Conservation (phyloP, 2,329 filamentous ascomycete species). For the Dactylellina leptospora region DNA sequence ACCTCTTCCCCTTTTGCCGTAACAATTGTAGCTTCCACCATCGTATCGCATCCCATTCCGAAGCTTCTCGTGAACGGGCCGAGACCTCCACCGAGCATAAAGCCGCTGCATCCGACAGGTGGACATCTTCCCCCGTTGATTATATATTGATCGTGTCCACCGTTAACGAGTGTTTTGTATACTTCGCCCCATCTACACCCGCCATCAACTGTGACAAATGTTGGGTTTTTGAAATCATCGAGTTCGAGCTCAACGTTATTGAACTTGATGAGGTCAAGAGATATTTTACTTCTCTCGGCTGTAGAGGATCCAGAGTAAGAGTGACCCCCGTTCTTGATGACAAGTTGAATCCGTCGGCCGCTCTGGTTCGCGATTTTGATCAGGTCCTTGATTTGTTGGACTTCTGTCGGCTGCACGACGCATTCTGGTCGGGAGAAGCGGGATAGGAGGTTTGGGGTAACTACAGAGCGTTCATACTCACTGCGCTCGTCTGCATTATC, state of each 20-base stretch:
- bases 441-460: constrained; percentile 57
- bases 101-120: constrained; percentile 61
- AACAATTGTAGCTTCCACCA: constrained; percentile 60
- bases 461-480: constrained; percentile 57
- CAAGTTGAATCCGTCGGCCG: constrained; percentile 44
- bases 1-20: constrained; percentile 57
- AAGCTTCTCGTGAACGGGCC: constrained; percentile 59
- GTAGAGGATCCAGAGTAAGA: constrained; percentile 59
- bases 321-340: constrained; percentile 59
- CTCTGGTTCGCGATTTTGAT: constrained; percentile 39
- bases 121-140: constrained; percentile 60
- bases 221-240: not conserved
- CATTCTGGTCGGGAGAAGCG: constrained; percentile 56
- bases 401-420: constrained; percentile 55
- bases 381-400: constrained; percentile 51
- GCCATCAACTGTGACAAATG: constrained; percentile 56
- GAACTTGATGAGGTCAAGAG: constrained; percentile 58
- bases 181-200: constrained; percentile 59
- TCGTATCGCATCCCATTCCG: constrained; percentile 60
- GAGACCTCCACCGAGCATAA: constrained; percentile 61
- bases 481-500: not conserved
- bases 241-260: constrained; percentile 57
- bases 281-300: constrained; percentile 56
- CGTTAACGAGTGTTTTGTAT: constrained; percentile 58
- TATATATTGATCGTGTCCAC: constrained; percentile 52